Evolutionary conservation across 1,284 basidiomycete species (phyloP).

Genomic region (Pseudozyma thailandica): DNA sequence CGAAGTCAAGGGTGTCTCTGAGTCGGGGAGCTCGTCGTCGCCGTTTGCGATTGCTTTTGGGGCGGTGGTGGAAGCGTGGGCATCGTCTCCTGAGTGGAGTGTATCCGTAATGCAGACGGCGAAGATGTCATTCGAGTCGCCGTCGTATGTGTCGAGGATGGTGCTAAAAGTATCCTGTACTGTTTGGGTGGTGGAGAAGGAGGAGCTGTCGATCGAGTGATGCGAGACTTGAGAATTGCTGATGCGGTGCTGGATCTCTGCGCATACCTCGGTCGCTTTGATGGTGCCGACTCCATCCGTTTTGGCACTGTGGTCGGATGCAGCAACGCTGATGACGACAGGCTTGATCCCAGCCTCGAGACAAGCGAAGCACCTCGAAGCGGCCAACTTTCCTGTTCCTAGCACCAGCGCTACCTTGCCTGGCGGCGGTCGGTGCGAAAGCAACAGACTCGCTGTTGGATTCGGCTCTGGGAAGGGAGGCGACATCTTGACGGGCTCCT

Average conservation of each 20-base stretch:
- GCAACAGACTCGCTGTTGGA: constrained; percentile 44
- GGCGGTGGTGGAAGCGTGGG: not conserved
- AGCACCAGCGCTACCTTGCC: constrained; percentile 73
- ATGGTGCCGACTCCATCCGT: not conserved
- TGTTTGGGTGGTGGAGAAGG: constrained; percentile 8
- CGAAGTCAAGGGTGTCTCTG: constrained; percentile 13
- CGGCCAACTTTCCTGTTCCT: constrained; percentile 81
- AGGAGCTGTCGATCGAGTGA: constrained; percentile 7
- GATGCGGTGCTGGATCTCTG: constrained; percentile 71
- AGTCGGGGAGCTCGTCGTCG: constrained; percentile 10
- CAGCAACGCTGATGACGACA: constrained; percentile 71
- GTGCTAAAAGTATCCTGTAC: constrained; percentile 14
- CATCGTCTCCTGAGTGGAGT: constrained; percentile 49
- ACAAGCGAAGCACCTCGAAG: constrained; percentile 80
- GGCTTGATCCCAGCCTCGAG: constrained; percentile 84
- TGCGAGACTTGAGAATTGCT: constrained; percentile 73
- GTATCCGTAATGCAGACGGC: constrained; percentile 67
- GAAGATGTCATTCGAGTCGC: constrained; percentile 40
- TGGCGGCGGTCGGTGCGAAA: constrained; percentile 44
- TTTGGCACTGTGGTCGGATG: no score
- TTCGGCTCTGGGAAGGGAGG: constrained; percentile 29
- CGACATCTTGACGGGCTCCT: not conserved
- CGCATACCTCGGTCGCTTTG: constrained; percentile 70
- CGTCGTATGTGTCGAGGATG: constrained; percentile 31
- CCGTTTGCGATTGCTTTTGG: constrained; percentile 1